These are phyloP conservation scores for Aphanomyces astaci DNA, from an alignment of 352 stramenopile genomes.

Conservation along the genomic window DNA sequence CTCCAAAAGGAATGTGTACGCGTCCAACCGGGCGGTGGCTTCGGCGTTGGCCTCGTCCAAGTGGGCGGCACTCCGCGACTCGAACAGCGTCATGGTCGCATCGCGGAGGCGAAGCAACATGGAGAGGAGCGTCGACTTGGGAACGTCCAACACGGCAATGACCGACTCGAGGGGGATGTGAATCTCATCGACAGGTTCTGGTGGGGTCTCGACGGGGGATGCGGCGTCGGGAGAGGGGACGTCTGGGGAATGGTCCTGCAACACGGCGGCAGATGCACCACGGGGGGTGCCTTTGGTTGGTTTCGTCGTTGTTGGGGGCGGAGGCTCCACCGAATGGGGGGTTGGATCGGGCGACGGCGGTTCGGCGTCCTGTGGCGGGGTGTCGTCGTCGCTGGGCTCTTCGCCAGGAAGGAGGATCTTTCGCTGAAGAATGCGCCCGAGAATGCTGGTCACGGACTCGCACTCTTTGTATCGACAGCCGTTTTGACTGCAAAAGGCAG, in stretches of 20 bases:
- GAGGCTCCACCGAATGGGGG: neutral
- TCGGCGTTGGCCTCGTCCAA: slow-evolving; percentile 28
- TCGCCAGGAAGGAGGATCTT: slow-evolving; percentile 20
- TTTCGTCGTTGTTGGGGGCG: neutral
- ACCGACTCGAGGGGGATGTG: slow-evolving; percentile 3
- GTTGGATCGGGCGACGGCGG: neutral
- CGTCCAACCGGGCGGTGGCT: slow-evolving; percentile 11
- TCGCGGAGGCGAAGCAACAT: slow-evolving; percentile 6
- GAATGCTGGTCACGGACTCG: neutral
- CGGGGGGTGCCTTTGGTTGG: neutral
- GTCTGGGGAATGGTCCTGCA: neutral
- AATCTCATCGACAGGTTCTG: neutral
- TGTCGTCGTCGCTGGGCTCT: slow-evolving; percentile 19
- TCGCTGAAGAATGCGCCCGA: neutral
- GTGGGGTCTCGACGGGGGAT: neutral
- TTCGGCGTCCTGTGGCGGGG: neutral
- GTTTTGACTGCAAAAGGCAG: neutral
- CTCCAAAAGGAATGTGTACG: slow-evolving; percentile 47
- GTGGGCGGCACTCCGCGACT: slow-evolving; percentile 30
- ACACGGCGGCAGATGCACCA: neutral
- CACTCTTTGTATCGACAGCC: neutral
- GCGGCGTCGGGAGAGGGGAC: neutral
- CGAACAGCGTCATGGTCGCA: neutral
- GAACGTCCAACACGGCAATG: slow-evolving; percentile 13
- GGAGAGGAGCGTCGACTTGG: neutral